Conservation (phyloP, 1,139 yeast genomes). For the Candida pseudoviswanathii region DNA sequence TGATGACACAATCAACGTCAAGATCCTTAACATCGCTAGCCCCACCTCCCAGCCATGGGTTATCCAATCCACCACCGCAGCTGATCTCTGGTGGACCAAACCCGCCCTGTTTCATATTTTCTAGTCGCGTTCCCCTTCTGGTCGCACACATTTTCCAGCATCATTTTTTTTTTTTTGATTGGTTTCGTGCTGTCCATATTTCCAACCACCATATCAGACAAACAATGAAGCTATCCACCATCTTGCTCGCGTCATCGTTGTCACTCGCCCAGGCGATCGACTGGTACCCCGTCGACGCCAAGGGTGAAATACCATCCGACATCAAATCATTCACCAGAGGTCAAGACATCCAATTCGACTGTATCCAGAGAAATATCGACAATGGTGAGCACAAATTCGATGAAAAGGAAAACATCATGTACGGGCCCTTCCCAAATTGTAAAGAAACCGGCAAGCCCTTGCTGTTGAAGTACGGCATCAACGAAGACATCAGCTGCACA, state of each 20-base stretch:
- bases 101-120: too few relatives aligned
- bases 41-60: constrained; percentile 4
- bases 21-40: too few relatives aligned
- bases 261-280: constrained; percentile 20
- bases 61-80: too few relatives aligned
- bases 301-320: constrained; percentile 41
- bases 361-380: constrained; percentile 69
- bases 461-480: constrained; percentile 51
- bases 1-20: too few relatives aligned
- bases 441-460: constrained; percentile 65
- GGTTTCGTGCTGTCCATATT: neutral
- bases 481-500: constrained; percentile 62
- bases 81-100: too few relatives aligned
- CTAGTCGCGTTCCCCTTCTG: neutral
- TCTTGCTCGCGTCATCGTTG: constrained; percentile 7
- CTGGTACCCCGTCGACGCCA: constrained; percentile 38
- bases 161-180: neutral
- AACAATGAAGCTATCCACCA: constrained; percentile 12
- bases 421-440: constrained; percentile 62
- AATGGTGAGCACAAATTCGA: constrained; percentile 78
- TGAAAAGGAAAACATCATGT: constrained; percentile 56
- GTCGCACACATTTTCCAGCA: neutral
- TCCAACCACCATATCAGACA: neutral
- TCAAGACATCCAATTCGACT: constrained; percentile 54
- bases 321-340: constrained; percentile 43